Evolutionary conservation across 2,329 filamentous ascomycete species (phyloP), one percentile per base, ranked within the genome.

Genomic region (Ambrosiella cleistominuta): DNA sequence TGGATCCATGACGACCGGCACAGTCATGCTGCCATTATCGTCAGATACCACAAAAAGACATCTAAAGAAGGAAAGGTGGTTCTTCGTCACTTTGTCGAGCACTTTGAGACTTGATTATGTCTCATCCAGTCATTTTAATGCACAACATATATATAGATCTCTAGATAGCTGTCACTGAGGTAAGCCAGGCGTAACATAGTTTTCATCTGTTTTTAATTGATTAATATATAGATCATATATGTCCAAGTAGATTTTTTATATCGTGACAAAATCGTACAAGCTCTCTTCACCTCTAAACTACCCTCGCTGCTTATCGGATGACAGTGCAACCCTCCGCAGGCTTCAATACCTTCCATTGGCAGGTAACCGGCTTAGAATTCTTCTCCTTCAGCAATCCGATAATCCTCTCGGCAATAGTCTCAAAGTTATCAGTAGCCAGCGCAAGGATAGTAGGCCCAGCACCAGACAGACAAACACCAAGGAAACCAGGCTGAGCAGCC

Each of bases 361-460:
- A 97, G 36, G 77, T 76, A 63, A 79, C 74, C 69, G 88, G 73
- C 62, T 73, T 69, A 56, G 69, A 64, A 59, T 74, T 74, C 62
- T 70, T 79, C 65, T 78, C 70, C 64, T 80, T 78, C 72, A 97
- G 90, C 65, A 82, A 79, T 39, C 75, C 72, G 61, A 95, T 82
- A 64, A 95, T 88, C 66, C 82, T 80, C 55, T 82, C 72, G 2
- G 93, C 91, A 64, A 98, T 97, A 60, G 81, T 76, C 61, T 89
- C 84, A 68, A 96, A 97, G 72, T 95, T 87, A 64, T 83, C 78
- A 1, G 91, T 96, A 1, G 93, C 93, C 45, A 98, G 77, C 2
- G 91, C 93, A 50, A 98, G 75, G 63, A 98, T 96, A 36, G 91
- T 97, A 19, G 93, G 93, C 0, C 93, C 93, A 7, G 93, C 93